phyloP scores from a whole-genome alignment of 78 protist species.

The Dictyostelium capitatum region DNA sequence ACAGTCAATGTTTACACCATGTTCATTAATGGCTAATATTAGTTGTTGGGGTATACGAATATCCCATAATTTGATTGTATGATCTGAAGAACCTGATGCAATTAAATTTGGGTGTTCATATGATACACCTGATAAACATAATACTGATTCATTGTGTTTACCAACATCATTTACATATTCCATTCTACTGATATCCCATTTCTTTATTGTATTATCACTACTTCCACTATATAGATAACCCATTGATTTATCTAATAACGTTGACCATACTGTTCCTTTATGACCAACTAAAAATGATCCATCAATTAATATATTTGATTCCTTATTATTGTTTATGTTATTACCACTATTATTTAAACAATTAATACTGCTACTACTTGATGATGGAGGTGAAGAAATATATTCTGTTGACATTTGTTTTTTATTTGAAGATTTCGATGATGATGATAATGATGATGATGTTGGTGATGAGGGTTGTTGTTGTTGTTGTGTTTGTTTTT shows the following conservation, averaged over 20 bases:
- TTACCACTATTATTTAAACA: neutral
- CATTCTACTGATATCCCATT: constrained; percentile 19
- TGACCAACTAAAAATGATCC: constrained; percentile 35
- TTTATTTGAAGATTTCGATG: neutral
- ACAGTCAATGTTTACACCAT: neutral
- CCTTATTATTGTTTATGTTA: neutral
- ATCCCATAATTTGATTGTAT: constrained; percentile 45
- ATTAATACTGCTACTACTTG: neutral
- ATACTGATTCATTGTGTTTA: constrained; percentile 21
- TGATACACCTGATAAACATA: neutral
- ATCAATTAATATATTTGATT: neutral
- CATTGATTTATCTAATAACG: neutral
- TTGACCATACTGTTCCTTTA: constrained; percentile 43
- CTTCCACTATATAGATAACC: constrained; percentile 22
- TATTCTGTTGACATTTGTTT: constrained; percentile 13
- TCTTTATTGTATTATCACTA: constrained; percentile 20
- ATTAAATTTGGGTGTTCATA: neutral
- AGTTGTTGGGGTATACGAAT: neutral
- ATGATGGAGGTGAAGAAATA: neutral
- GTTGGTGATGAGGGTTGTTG: no score
- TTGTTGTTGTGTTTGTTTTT: neutral
- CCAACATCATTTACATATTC: constrained; percentile 19
- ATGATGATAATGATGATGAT: neutral
- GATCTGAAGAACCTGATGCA: constrained; percentile 53
- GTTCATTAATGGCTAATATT: neutral